Evolutionary conservation across 768 basidiomycete genomes (phyloP).

Genomic region (Boletus rex-veris): DNA sequence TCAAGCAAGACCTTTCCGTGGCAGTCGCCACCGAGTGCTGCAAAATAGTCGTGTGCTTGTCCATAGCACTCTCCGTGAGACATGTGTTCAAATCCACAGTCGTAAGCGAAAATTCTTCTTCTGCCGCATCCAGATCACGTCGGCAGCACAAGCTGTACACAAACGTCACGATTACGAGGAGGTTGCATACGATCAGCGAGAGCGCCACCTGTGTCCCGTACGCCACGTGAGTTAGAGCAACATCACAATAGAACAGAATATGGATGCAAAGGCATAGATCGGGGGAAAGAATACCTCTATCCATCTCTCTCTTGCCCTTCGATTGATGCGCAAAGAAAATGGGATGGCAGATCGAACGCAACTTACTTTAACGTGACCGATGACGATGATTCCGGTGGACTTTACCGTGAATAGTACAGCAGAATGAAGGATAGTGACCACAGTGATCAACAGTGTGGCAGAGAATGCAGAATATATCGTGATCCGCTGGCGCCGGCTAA

Average conservation of each 20-base stretch:
- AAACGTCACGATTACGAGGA: constrained; percentile 26
- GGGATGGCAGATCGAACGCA: background rate
- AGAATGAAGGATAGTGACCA: constrained; percentile 20
- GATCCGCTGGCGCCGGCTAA: constrained; percentile 13
- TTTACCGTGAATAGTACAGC: background rate
- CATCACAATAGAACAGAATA: no score
- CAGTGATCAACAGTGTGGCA: constrained; percentile 19
- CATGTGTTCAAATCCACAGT: constrained; percentile 10
- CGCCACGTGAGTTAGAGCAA: background rate
- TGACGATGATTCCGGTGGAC: constrained; percentile 8
- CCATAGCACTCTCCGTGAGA: background rate
- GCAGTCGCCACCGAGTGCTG: no score
- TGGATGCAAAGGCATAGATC: no score
- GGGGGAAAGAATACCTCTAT: no score
- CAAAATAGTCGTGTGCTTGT: background rate
- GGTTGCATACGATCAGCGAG: constrained; percentile 24
- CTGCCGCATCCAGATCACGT: constrained; percentile 2
- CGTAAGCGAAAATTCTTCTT: constrained; percentile 7
- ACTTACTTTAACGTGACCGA: constrained; percentile 26
- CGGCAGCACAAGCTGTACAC: constrained; percentile 12
- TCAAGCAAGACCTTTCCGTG: no score
- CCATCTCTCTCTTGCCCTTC: no score
- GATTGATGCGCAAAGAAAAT: no score
- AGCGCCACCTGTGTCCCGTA: constrained; percentile 16
- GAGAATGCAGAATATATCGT: constrained; percentile 19